Percentiles rank a stretch among this genome's conserved stretches.
Conservation (phyloP, 2,329 filamentous ascomycete genomes). For the Epichloe bromicola region DNA sequence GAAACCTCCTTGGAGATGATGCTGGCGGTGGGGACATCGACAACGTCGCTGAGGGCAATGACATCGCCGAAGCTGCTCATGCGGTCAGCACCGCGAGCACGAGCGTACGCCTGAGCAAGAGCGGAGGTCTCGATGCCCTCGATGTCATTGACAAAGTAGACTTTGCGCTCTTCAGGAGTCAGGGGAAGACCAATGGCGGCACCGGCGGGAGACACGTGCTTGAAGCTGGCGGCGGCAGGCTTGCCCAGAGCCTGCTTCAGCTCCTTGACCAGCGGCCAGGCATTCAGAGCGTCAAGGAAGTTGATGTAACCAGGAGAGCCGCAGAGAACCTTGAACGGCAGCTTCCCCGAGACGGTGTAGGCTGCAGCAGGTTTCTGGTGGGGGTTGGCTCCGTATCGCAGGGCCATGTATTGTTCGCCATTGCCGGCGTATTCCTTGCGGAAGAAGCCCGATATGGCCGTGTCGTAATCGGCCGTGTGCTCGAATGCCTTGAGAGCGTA, state of each 20-base stretch:
- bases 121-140: conserved; percentile 72
- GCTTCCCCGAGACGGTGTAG: conserved; percentile 52
- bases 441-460: conserved; percentile 92
- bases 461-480: conserved; percentile 94
- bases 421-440: conserved; percentile 88
- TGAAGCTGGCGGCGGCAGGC: conserved; percentile 93
- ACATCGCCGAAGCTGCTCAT: conserved; percentile 99
- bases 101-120: conserved; percentile 88
- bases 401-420: conserved; percentile 67
- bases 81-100: conserved; percentile 87
- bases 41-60: conserved; percentile 81
- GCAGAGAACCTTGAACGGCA: conserved; percentile 90
- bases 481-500: conserved; percentile 97
- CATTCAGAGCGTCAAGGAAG: conserved; percentile 88
- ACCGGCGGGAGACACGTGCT: conserved; percentile 94
- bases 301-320: conserved; percentile 96
- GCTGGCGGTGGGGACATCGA: conserved; percentile 86
- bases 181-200: conserved; percentile 87
- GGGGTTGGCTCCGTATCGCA: conserved; percentile 93
- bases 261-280: conserved; percentile 95
- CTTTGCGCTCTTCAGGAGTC: conserved; percentile 78
- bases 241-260: conserved; percentile 76
- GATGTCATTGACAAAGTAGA: conserved; percentile 97
- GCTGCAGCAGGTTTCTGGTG: conserved; percentile 95
- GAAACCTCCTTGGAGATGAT: conserved; percentile 98